Conservation (phyloP, 495 filamentous ascomycete species). For the Penicillium paradoxum region DNA sequence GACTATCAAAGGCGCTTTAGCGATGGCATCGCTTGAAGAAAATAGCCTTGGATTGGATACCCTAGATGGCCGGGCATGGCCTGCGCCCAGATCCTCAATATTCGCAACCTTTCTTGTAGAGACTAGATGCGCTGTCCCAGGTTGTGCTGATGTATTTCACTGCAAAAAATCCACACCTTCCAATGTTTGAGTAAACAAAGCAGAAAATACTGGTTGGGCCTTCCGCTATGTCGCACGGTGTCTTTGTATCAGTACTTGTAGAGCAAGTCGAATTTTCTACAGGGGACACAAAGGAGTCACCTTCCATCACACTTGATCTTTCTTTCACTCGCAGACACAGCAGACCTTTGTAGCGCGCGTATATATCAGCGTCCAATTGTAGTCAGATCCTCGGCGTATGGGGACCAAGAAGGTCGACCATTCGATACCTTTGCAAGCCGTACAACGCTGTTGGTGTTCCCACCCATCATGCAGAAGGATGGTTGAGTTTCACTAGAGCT, state of each 20-base stretch:
- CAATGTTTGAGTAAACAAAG: too few species aligned
- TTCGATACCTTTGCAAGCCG: constrained; percentile 1
- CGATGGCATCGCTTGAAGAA: not conserved
- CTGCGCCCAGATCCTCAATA: not conserved
- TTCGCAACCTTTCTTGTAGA: too few species aligned
- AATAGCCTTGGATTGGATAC: not conserved
- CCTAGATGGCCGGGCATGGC: not conserved
- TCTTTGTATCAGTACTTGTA: constrained; percentile 4
- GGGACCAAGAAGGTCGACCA: not conserved
- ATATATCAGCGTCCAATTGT: not conserved
- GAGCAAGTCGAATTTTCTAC: constrained; percentile 7
- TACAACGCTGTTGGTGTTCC: not conserved
- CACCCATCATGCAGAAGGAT: not conserved
- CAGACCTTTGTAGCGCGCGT: constrained; percentile 5
- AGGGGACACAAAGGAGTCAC: constrained; percentile 7
- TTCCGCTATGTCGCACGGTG: not conserved
- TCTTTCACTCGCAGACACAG: constrained; percentile 9
- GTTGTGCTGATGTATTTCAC: not conserved
- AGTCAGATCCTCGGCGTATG: not conserved
- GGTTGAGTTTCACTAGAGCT: not conserved
- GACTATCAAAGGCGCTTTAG: not conserved
- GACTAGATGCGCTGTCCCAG: too few species aligned
- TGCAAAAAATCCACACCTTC: not conserved
- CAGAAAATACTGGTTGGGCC: not conserved
- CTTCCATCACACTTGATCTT: constrained; percentile 15